Conservation (phyloP, 192 early-diverging fungal species). For the Diversispora epigaea region DNA sequence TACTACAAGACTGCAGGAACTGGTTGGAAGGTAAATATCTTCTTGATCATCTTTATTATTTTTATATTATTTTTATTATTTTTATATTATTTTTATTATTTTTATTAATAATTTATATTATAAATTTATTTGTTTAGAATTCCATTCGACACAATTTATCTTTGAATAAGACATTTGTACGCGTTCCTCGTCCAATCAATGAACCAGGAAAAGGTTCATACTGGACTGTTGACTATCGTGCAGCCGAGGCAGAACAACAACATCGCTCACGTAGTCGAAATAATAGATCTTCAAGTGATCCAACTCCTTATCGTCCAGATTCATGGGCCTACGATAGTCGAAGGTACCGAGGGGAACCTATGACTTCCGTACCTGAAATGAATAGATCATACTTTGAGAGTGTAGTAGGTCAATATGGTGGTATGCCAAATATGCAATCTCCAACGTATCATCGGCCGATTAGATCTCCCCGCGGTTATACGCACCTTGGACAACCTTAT, state of each 20-base stretch:
- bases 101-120: neutral
- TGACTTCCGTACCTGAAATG: slow-evolving; percentile 29
- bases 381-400: slow-evolving; percentile 1
- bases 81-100: neutral
- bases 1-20: slow-evolving; percentile 73
- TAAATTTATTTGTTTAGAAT: slow-evolving; percentile 54
- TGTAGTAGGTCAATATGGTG: slow-evolving; percentile 7
- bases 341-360: slow-evolving; percentile 24
- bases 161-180: slow-evolving; percentile 79
- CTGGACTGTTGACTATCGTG: slow-evolving; percentile 67
- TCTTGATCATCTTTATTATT: neutral
- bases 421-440: slow-evolving; percentile 1
- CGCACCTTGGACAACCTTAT: slow-evolving; percentile 14
- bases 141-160: slow-evolving; percentile 85
- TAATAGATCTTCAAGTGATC: slow-evolving; percentile 28
- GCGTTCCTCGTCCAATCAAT: slow-evolving; percentile 72
- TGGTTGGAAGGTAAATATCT: slow-evolving; percentile 58
- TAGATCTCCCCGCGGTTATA: neutral
- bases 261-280: slow-evolving; percentile 33
- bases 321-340: slow-evolving; percentile 12
- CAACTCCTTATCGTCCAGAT: slow-evolving; percentile 19
- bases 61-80: neutral
- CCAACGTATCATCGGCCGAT: neutral
- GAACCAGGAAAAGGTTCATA: slow-evolving; percentile 87
- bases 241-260: slow-evolving; percentile 31